These are phyloP conservation scores for Daldinia sp. DNA, from an alignment of 2,329 filamentous ascomycete species.

Conservation along the genomic window DNA sequence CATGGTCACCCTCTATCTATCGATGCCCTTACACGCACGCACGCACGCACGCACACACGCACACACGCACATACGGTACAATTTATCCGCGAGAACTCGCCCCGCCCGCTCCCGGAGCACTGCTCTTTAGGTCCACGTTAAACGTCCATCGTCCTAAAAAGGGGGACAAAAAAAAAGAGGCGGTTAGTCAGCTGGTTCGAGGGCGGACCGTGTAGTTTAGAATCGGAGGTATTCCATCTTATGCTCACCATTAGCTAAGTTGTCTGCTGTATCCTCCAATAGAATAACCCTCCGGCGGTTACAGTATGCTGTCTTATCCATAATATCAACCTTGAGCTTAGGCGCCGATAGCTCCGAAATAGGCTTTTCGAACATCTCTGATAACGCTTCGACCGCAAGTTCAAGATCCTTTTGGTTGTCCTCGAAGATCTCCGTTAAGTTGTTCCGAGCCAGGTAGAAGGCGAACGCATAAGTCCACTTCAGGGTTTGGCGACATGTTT, in stretches of 20 bases:
- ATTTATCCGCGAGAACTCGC: conserved; percentile 27
- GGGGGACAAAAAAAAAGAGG: background rate
- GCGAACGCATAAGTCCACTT: conserved; percentile 99
- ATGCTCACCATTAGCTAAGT: conserved; percentile 81
- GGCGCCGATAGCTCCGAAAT: conserved; percentile 82
- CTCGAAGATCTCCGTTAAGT: conserved; percentile 95
- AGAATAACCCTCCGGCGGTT: conserved; percentile 90
- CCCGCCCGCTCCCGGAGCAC: conserved; percentile 23
- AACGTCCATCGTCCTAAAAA: conserved; percentile 48
- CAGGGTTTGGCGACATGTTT: conserved; percentile 96
- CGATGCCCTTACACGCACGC: conserved; percentile 28
- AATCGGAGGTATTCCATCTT: too few relatives aligned
- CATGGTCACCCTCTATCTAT: conserved; percentile 27
- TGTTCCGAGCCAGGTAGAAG: conserved; percentile 95
- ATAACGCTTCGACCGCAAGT: conserved; percentile 94
- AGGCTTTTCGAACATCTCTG: conserved; percentile 99
- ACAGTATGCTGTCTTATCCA: conserved; percentile 98
- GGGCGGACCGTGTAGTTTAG: too few relatives aligned
- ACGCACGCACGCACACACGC: too few relatives aligned
- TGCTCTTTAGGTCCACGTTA: conserved; percentile 45
- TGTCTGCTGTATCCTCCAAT: conserved; percentile 90
- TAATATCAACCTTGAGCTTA: conserved; percentile 97
- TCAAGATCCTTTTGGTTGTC: conserved; percentile 98
- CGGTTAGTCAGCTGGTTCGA: conserved; percentile 1
- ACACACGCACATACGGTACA: too few relatives aligned